Evolutionary conservation across 192 early-diverging fungal species (phyloP).

Genomic region (Entomortierella beljakovae): DNA sequence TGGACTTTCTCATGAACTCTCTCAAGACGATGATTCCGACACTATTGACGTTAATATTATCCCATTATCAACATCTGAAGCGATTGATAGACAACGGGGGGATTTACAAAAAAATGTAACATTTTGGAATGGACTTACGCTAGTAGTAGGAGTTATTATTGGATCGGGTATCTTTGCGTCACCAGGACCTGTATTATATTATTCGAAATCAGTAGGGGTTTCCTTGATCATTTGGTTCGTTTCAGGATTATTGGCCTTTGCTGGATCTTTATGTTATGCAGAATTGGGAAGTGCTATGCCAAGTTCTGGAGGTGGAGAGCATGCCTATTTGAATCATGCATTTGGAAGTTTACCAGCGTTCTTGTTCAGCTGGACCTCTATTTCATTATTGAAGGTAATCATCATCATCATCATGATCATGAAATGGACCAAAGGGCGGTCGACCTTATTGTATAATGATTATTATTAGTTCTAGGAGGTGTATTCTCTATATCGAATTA

Average conservation of each 20-base stretch:
- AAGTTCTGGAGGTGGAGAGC: constrained; percentile 84
- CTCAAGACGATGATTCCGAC: constrained; percentile 30
- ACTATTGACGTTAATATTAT: constrained; percentile 52
- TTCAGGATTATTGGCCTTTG: constrained; percentile 79
- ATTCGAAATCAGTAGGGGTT: constrained; percentile 74
- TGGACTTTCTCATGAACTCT: background rate
- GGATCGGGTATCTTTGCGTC: constrained; percentile 87
- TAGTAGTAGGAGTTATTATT: constrained; percentile 82
- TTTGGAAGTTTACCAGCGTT: constrained; percentile 79
- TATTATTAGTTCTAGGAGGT: background rate
- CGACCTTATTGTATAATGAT: background rate
- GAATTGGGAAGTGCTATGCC: constrained; percentile 92
- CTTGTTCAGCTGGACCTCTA: constrained; percentile 78
- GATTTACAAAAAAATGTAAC: constrained; percentile 68
- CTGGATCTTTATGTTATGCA: constrained; percentile 88
- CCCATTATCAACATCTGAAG: constrained; percentile 48
- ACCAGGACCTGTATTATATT: constrained; percentile 74
- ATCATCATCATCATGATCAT: no score
- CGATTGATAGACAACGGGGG: constrained; percentile 41
- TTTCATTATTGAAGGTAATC: constrained; percentile 67
- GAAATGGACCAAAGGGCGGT: no score
- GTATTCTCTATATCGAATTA: background rate
- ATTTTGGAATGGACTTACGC: constrained; percentile 72
- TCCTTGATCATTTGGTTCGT: constrained; percentile 82
- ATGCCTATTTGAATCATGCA: constrained; percentile 85